A percentile compares a stretch with the other conserved stretches of the same genome.
These are phyloP conservation scores for Fusarium globosum DNA, from an alignment of 2,329 filamentous ascomycete genomes.

Conservation along the genomic window DNA sequence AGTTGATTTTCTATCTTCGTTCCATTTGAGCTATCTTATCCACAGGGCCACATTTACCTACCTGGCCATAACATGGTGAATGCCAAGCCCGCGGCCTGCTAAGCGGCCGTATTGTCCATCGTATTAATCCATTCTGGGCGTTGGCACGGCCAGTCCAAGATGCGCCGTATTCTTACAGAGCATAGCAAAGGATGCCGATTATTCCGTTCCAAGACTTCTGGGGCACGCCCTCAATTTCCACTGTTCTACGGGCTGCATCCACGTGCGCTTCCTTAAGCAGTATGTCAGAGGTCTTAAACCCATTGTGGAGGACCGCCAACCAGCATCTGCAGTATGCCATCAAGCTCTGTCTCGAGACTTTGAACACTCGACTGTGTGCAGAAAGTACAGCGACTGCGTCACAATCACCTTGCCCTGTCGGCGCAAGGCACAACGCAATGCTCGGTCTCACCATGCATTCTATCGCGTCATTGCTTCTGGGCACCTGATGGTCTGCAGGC, in stretches of 20 bases:
- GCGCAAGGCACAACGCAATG: conserved; percentile 39
- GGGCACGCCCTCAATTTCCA: conserved; percentile 45
- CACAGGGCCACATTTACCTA: conserved; percentile 7
- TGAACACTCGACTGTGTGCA: conserved; percentile 15
- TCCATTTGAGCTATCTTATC: conserved; percentile 12
- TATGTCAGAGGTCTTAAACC: conserved; percentile 36
- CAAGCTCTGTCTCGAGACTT: conserved; percentile 26
- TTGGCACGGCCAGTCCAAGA: conserved; percentile 32
- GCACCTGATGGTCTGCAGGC: conserved; percentile 45
- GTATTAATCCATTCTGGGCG: conserved; percentile 38
- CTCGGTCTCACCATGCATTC: conserved; percentile 42
- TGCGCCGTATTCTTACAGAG: conserved; percentile 31
- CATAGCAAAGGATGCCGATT: conserved; percentile 40
- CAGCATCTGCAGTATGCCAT: conserved; percentile 35
- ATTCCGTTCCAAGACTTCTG: conserved; percentile 47
- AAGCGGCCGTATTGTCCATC: conserved; percentile 27
- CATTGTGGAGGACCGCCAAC: conserved; percentile 36
- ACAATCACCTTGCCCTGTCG: conserved; percentile 25
- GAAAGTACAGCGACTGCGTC: conserved; percentile 27
- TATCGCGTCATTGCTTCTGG: conserved; percentile 43
- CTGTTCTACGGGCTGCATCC: conserved; percentile 38
- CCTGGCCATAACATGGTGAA: conserved; percentile 21
- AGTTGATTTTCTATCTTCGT: conserved; percentile 4
- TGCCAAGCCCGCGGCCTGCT: conserved; percentile 32
- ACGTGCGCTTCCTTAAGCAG: conserved; percentile 38